Base-by-base conservation (phyloP, 352 stramenopile genomes). In the Phytophthora litchii region DNA sequence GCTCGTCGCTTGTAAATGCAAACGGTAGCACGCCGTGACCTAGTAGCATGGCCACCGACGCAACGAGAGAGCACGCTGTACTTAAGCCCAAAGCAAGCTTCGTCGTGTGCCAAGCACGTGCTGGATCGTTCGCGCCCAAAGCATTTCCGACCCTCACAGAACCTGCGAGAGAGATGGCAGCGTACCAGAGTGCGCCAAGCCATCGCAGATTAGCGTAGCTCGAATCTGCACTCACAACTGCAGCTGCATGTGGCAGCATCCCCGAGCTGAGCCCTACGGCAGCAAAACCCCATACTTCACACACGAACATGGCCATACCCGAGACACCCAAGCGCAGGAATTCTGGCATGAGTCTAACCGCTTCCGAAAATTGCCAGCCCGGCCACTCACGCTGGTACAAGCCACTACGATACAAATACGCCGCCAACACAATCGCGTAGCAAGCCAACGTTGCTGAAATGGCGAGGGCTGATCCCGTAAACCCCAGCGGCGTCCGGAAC, bases 141-240 rank as follows among this genome's bases (percentile, higher is more conserved):
- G 89, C 89, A 57, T 96, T 96, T 6, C 89, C 89, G 12, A 96
- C 83, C 8, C 86, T 74, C 31, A 96, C 76, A 7, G 83, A 95
- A 14, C 80, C 88, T 12, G 88, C 79, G 20, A 95, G 67, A 8
- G 60, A 65, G 14, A 74, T 74, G 7, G 65, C 54, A 13, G 49
- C 51, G 40, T 72, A 72, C 43, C 92, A 78, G 40, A 96, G 76
- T 9, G 74, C 83, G 27, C 74, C 82, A 21, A 95, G 64, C 29
- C 73, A 77, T 10, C 83, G 75, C 16, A 96, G 79, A 45, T 87
- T 94, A 43, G 78, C 70, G 60, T 95, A 89, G 13, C 84, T 84
- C 29, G 84, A 86, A 64, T 95, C 89, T 40, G 85, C 86, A 48
- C 89, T 93, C 38, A 97, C 95, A 6, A 76, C 82, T 3, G 93